A percentile compares a stretch with the other conserved stretches of the same genome.
Evolutionary conservation across 495 filamentous ascomycete genomes (phyloP).

Genomic region (Hyaloscypha bicolor): DNA sequence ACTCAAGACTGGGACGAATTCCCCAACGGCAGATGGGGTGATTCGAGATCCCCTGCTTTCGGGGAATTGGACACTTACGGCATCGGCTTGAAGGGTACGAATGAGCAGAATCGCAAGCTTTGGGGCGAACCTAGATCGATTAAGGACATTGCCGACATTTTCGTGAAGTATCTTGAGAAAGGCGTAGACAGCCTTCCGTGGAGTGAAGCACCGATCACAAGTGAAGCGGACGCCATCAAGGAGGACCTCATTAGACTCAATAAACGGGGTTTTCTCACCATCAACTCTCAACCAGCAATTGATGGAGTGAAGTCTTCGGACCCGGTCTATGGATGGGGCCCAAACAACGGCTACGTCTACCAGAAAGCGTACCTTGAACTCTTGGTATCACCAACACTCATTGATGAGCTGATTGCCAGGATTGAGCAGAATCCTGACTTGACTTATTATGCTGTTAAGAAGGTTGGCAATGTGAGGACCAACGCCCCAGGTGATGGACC

Average conservation of each 20-base stretch:
- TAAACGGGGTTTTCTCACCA: conserved; percentile 82
- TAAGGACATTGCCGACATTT: conserved; percentile 77
- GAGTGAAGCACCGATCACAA: conserved; percentile 86
- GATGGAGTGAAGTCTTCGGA: conserved; percentile 90
- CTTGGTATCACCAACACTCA: conserved; percentile 75
- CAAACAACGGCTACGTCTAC: conserved; percentile 93
- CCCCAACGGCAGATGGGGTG: conserved; percentile 98
- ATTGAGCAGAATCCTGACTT: conserved; percentile 79
- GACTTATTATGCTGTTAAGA: conserved; percentile 91
- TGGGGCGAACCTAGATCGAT: conserved; percentile 87
- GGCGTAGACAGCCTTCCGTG: conserved; percentile 85
- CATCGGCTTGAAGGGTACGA: conserved; percentile 92
- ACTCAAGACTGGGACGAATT: conserved; percentile 99
- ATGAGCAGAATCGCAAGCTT: conserved; percentile 92
- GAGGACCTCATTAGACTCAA: conserved; percentile 80
- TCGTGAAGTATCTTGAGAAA: conserved; percentile 80
- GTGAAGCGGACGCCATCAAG: conserved; percentile 78
- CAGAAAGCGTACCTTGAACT: conserved; percentile 98
- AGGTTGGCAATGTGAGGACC: conserved; percentile 77
- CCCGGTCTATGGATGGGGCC: conserved; percentile 90
- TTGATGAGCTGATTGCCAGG: conserved; percentile 75
- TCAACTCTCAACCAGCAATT: conserved; percentile 97
- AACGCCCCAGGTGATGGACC: conserved; percentile 83
- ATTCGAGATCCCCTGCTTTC: conserved; percentile 94
- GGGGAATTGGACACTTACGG: conserved; percentile 96